Base-by-base conservation (phyloP, 164 flowering plant genomes). In the Vitis riparia region DNA sequence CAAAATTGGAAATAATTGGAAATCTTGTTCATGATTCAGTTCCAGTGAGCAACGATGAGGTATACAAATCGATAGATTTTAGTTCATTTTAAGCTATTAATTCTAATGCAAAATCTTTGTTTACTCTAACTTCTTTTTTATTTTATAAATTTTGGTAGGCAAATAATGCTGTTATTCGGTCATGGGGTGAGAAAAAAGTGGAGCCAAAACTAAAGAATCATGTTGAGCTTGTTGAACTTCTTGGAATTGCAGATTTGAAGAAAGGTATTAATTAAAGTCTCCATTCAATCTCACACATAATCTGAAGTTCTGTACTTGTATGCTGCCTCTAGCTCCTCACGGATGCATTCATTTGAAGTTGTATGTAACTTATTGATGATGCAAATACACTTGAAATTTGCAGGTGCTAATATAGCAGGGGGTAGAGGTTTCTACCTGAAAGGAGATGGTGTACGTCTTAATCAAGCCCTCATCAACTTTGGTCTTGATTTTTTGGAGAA, bases 11-110 rank as follows among this genome's bases (percentile, higher is more conserved):
- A 61, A 55, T 70, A 2, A 75, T 95, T 51, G 99, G 98, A 27
- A 95, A 95, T 74, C 92, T 95, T 16, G 94, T 95, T 65, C 99
- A 95, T 68, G 99, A 95, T 79, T 87, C 98, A 0, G 99, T 95
- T 51, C 98, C 97, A 0, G 64, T 88, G 55, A 80, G 82, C 62
- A 62, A 88, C 66, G 90, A 95, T 71, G 99, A 93, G 94, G 99
- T 95, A 59, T 9, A 59, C 53, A 23, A 37, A 16, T 19, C 30
- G 11, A 3, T 52, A 1, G 14, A 5, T 14, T 59, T 10, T 0
- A 11, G 62, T 51, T 69, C 8, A 8, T 63, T 9, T 68, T 37
- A 11, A 65, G 53, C 10, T 15, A 2, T 52, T 62, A 29, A n/a
- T 14, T 74, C n/a, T 29, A 9, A 53, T 48, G 50, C 44, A 6